Conservation (phyloP, 768 basidiomycete genomes). For the Kwoniella mangroviensis region DNA sequence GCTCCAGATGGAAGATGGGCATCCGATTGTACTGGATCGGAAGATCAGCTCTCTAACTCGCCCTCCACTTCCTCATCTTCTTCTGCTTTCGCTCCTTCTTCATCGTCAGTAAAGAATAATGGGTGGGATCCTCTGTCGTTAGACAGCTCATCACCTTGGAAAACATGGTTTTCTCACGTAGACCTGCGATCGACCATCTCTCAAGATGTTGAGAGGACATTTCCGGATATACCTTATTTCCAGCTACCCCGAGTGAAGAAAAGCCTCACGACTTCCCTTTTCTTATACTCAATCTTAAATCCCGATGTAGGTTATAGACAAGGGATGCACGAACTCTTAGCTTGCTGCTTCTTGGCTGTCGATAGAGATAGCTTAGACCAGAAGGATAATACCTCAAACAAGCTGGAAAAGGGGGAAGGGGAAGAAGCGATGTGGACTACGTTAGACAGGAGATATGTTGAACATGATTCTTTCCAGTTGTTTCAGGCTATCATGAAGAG, state of each 20-base stretch:
- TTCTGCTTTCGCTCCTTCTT: background rate
- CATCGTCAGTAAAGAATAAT: background rate
- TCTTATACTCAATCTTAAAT: slow-evolving; percentile 77
- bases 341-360: slow-evolving; percentile 79
- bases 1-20: slow-evolving; percentile 57
- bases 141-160: slow-evolving; percentile 83
- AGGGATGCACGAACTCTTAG: slow-evolving; percentile 97
- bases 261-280: slow-evolving; percentile 83
- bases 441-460: slow-evolving; percentile 52
- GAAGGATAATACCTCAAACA: background rate
- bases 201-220: slow-evolving; percentile 97
- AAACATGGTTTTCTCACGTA: slow-evolving; percentile 84
- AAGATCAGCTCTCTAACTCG: slow-evolving; percentile 20
- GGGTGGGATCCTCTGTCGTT: slow-evolving; percentile 56
- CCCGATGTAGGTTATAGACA: slow-evolving; percentile 90
- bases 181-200: slow-evolving; percentile 86
- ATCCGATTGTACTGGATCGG: slow-evolving; percentile 47
- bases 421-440: slow-evolving; percentile 44
- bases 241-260: slow-evolving; percentile 73
- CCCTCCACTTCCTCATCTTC: slow-evolving; percentile 7
- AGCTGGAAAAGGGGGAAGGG: background rate
- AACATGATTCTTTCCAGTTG: slow-evolving; percentile 81
- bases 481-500: slow-evolving; percentile 79
- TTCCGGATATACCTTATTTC: slow-evolving; percentile 96
- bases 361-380: slow-evolving; percentile 74